Conservation (phyloP, 1,139 yeast species). For the Kazachstania sp. region DNA sequence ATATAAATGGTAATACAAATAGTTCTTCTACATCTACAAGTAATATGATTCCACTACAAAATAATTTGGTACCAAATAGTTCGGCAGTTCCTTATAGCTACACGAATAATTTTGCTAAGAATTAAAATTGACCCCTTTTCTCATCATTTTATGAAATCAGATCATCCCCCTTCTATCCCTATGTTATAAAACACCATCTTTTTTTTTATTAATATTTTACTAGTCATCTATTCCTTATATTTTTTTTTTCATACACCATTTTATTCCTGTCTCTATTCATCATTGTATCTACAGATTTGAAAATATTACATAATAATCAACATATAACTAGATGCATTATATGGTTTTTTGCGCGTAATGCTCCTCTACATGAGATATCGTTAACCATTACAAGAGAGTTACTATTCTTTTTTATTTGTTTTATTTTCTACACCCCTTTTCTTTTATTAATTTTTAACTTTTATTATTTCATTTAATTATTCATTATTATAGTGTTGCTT, state of each 20-base stretch:
- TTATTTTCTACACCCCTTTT: neutral
- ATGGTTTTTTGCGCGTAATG: no score
- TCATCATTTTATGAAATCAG: neutral
- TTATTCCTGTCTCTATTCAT: neutral
- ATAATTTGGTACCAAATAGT: neutral
- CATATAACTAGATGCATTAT: no score
- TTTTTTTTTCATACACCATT: neutral
- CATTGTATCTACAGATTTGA: neutral
- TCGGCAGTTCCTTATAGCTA: conserved; percentile 2
- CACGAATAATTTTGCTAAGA: conserved; percentile 2
- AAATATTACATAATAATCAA: neutral
- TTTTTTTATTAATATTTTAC: neutral
- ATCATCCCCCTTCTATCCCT: neutral
- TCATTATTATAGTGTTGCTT: neutral
- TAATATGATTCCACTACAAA: neutral
- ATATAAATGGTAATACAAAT: neutral
- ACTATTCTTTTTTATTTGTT: neutral
- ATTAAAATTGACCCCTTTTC: neutral
- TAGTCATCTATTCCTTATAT: neutral
- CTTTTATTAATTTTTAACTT: neutral
- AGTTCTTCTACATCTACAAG: neutral
- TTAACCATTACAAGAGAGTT: neutral
- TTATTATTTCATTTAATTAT: neutral
- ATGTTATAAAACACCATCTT: neutral
- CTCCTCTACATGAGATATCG: neutral